Evolutionary conservation across 176 grass and related monocot genomes (phyloP), one percentile per base, ranked within the genome.

Genomic region (Bothriochloa decipiens): DNA sequence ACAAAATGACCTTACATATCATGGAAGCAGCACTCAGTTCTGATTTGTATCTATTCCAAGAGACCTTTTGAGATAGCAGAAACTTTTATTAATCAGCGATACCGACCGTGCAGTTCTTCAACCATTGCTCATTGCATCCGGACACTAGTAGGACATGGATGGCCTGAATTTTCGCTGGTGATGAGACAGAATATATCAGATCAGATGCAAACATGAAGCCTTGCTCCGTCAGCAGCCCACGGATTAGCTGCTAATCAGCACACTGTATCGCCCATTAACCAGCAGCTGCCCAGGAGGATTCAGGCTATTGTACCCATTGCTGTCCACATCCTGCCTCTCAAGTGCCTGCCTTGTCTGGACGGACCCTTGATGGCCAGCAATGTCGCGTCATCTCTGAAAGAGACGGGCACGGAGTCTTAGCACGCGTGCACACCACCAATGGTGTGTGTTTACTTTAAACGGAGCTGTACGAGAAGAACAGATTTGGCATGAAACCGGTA

Each of bases 191-290:
- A 28, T 2, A 28, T 8, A n/a, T n/a, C 61, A 55, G 62, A 63
- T 72, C 17, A 25, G 53, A 52, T 40, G 84, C 53, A 64, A 49
- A 20, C 26, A 78, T n/a, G 37, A 61, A 18, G 39, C 5, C 33
- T 18, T 32, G 65, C 64, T 45, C n/a, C 60, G 5, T 20, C 37
- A 60, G 57, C 83, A 49, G 67, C 84, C 76, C 84, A 80, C 55
- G 43, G 84, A 80, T 86, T 86, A 65, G 28, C 22, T 37, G 36
- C 84, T 39, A 46, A 86, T 50, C 67, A 39, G 84, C 84, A 64
- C 66, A 86, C 84, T 6, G 84, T 79, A 53, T 85, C 65, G 50
- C 58, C 65, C 65, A 25, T 36, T 65, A 85, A 75, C 16, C 47
- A 69, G 74, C 66, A 58, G 74, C 37, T 77, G 65, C 65, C 20